Conservation (phyloP, 139 green algal genomes). For the Marvania coccoides region DNA sequence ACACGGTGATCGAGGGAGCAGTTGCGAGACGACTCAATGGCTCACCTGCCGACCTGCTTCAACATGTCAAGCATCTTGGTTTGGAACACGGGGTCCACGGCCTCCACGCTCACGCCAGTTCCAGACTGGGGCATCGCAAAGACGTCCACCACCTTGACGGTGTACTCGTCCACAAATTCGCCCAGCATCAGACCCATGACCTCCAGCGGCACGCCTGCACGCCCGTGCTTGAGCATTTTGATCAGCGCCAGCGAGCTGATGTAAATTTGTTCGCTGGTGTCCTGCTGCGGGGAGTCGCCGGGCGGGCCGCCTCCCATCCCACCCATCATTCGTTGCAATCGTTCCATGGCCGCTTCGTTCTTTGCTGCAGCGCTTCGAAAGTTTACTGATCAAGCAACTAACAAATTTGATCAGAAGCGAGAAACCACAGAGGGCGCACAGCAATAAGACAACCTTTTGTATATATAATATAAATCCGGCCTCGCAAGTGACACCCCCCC, state of each 20-base stretch:
- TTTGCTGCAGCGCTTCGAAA: slow-evolving; percentile 42
- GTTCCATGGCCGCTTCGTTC: slow-evolving; percentile 50
- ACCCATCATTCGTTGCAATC: slow-evolving; percentile 61
- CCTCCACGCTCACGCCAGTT: slow-evolving; percentile 95
- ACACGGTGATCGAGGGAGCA: background rate
- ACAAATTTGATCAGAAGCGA: too few relatives aligned
- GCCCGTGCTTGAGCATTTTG: slow-evolving; percentile 99
- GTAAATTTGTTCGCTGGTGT: slow-evolving; percentile 96
- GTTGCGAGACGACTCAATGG: background rate
- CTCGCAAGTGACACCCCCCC: too few relatives aligned
- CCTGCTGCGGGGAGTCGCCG: slow-evolving; percentile 72
- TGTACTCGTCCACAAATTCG: slow-evolving; percentile 99
- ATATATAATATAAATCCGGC: too few relatives aligned
- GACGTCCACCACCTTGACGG: slow-evolving; percentile 96
- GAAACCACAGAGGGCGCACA: too few relatives aligned
- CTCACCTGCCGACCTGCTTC: slow-evolving; percentile 89
- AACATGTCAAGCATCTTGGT: slow-evolving; percentile 99
- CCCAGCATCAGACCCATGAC: slow-evolving; percentile 99
- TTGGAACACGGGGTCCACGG: slow-evolving; percentile 98
- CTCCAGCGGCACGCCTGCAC: slow-evolving; percentile 98
- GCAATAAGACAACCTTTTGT: too few relatives aligned
- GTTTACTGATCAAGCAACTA: too few relatives aligned
- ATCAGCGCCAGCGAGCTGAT: slow-evolving; percentile 95
- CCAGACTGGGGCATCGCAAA: slow-evolving; percentile 99
- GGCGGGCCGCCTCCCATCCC: slow-evolving; percentile 7